These are phyloP conservation scores for Pythium pectinolyticum DNA, from an alignment of 352 stramenopile genomes.

Conservation along the genomic window DNA sequence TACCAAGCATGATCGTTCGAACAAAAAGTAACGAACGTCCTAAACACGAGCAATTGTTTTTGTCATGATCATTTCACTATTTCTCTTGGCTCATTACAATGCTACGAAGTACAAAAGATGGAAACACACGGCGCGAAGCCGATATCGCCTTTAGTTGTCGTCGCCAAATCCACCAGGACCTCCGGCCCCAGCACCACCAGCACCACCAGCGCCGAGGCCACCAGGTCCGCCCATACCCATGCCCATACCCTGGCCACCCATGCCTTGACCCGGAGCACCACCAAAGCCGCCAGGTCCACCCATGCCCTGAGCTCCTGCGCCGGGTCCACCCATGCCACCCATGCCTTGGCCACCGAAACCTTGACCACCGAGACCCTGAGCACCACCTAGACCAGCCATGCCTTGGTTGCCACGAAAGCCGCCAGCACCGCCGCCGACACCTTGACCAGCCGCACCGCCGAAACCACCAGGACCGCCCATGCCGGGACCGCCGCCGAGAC, in stretches of 20 bases:
- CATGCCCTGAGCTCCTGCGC: background rate
- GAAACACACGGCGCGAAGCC: no score
- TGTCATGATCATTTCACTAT: no score
- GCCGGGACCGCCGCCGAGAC: background rate
- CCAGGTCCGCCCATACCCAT: no score
- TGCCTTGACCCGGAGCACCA: background rate
- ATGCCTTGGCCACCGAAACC: conserved; percentile 3
- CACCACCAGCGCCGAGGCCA: background rate
- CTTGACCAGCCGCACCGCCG: background rate
- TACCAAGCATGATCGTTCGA: no score
- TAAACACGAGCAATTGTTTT: no score
- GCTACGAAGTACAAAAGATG: no score
- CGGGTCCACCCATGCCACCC: background rate
- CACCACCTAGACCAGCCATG: background rate
- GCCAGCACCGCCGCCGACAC: background rate
- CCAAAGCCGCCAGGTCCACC: background rate
- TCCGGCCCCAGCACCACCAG: no score
- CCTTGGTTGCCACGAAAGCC: background rate
- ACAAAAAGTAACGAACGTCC: no score
- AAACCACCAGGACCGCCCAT: background rate
- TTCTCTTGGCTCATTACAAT: no score
- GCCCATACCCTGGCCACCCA: no score
- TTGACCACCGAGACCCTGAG: conserved; percentile 1
- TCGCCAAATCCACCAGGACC: background rate
- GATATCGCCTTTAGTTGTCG: background rate